These are phyloP conservation scores for Colletotrichum sojae DNA, from an alignment of 2,329 filamentous ascomycete species.

Conservation along the genomic window DNA sequence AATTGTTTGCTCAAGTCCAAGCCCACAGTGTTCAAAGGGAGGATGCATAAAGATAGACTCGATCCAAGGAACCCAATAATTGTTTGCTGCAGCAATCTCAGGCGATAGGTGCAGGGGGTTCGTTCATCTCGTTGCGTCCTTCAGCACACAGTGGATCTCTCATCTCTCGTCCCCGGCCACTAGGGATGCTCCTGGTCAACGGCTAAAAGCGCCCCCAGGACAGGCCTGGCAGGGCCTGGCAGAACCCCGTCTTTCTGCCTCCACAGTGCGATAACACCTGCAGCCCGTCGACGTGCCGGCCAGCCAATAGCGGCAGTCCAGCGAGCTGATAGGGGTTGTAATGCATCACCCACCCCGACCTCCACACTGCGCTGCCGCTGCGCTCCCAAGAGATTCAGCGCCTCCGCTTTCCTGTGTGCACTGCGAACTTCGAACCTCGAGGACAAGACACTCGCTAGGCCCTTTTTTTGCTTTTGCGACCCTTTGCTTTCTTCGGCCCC, in stretches of 20 bases:
- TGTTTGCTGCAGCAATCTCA: conserved; percentile 10
- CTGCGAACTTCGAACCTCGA: conserved; percentile 25
- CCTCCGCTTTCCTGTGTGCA: conserved; percentile 23
- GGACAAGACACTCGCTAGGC: conserved; percentile 33
- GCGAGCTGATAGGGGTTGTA: conserved; percentile 36
- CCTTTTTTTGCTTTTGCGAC: conserved; percentile 18
- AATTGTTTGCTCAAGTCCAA: too few species aligned
- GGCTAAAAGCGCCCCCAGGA: conserved; percentile 14
- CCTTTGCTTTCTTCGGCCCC: background rate
- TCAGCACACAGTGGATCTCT: conserved; percentile 11
- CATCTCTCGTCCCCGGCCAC: conserved; percentile 3
- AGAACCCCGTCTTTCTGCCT: conserved; percentile 14
- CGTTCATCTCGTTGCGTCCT: background rate
- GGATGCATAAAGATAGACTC: too few species aligned
- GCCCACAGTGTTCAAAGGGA: too few species aligned
- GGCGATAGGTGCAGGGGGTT: background rate
- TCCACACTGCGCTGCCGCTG: conserved; percentile 12
- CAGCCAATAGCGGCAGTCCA: conserved; percentile 29
- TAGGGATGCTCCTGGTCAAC: background rate
- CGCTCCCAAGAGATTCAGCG: conserved; percentile 8
- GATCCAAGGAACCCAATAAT: background rate
- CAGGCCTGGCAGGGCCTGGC: background rate
- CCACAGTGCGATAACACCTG: conserved; percentile 36
- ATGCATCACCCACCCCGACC: conserved; percentile 24
- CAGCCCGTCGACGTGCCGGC: conserved; percentile 5